Conservation (phyloP, 2,329 filamentous ascomycete genomes). For the Diaporthe nobilis region DNA sequence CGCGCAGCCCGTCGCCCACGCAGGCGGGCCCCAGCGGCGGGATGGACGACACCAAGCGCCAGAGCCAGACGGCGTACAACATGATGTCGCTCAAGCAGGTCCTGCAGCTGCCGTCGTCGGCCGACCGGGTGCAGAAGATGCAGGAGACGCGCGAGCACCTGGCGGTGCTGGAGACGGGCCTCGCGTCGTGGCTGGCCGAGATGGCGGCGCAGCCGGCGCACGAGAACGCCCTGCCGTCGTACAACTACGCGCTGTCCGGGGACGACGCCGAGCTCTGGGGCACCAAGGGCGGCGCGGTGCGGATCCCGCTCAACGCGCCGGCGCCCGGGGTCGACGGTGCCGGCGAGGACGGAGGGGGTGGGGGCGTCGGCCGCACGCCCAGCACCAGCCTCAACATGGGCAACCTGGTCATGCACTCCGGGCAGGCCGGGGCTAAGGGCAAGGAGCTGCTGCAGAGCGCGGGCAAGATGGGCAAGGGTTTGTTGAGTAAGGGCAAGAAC, state of each 20-base stretch:
- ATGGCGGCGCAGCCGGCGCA: constrained; percentile 65
- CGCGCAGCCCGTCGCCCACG: constrained; percentile 34
- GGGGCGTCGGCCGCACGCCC: constrained; percentile 13
- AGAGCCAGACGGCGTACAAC: constrained; percentile 46
- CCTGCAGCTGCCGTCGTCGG: constrained; percentile 73
- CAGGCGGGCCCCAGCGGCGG: not conserved
- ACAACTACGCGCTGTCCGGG: constrained; percentile 43
- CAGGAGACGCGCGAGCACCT: constrained; percentile 80
- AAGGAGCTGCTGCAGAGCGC: constrained; percentile 92
- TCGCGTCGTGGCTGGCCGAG: constrained; percentile 71
- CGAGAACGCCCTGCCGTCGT: constrained; percentile 53
- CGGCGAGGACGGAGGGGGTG: not conserved
- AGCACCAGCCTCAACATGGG: constrained; percentile 51
- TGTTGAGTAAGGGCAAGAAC: constrained; percentile 91
- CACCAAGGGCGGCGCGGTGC: constrained; percentile 28
- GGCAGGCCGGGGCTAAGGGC: constrained; percentile 83
- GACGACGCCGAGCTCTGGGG: constrained; percentile 36
- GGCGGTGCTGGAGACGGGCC: constrained; percentile 79
- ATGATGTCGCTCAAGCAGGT: constrained; percentile 82
- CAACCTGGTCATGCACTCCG: constrained; percentile 66
- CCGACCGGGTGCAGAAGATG: constrained; percentile 81
- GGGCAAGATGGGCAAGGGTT: constrained; percentile 89
- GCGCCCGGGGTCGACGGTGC: not conserved
- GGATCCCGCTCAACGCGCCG: constrained; percentile 27
- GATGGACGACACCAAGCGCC: not conserved